Base-by-base conservation (phyloP, 768 basidiomycete species). In the Pulveroboletus frians region DNA sequence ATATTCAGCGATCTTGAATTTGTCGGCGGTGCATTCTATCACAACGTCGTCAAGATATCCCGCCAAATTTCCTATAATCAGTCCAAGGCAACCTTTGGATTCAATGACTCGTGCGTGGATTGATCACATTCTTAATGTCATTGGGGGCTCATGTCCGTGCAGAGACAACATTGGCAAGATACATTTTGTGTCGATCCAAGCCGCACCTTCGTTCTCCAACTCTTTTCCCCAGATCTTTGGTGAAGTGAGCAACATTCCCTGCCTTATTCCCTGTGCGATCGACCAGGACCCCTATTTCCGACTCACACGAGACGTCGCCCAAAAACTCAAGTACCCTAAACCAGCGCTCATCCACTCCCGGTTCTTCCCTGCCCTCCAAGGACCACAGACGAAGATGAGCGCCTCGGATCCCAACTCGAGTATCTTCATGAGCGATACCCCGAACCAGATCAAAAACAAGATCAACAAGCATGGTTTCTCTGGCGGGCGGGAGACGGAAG, bases 161-260 rank as follows among this genome's bases (percentile, higher is more conserved):
- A 97, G 93, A 20, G 96, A 98, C 70, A 98, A 97, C 71, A 92
- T 98, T 56, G 96, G 96, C 52, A 98, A 97, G 73, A 82, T 91
- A 51, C 94, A 97, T 71, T 99, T 99, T 66, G 91, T 87, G 31
- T 78, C 96, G 26, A 83, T 99, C 55, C 96, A 99, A 70, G 92
- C 96, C 8, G 83, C 94, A 1, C 94, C 96, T 0, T 89, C 92
- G 15, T 99, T 99, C 76, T 93, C 92, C 54, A 95, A 93, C 68
- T 96, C 94, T 11, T 99, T 98, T 76, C 94, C 96, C 17, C 92
- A 99, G 53, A 98, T 99, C 55, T 99, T 93, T 60, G 94, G 93
- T 45, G 75, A 80, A 5, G 73, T 72, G 35, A 80, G 82, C 49
- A 85, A 90, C 67, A 81, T 97, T 42, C 95, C 95, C 2, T 90